Conservation (phyloP, 2,329 filamentous ascomycete species). For the Neocatenulostroma microsporum region DNA sequence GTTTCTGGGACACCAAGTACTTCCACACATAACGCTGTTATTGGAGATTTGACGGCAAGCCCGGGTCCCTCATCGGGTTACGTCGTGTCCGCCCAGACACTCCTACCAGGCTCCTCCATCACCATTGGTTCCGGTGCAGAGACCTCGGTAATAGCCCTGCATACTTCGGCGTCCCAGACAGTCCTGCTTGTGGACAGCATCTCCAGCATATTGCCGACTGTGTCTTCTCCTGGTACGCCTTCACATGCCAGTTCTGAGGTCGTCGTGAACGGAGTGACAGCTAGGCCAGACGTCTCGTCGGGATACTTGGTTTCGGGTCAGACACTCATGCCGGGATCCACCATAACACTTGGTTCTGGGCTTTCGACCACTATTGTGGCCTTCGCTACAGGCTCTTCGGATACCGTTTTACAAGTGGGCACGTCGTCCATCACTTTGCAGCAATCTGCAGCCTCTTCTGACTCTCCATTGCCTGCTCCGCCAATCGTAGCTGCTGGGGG, state of each 20-base stretch:
- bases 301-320: slow-evolving; percentile 12
- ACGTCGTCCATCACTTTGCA: not conserved
- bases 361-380: not conserved
- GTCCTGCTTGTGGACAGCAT: not conserved
- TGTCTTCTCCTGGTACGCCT: too few relatives aligned
- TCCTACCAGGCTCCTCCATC: not conserved
- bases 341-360: slow-evolving; percentile 6
- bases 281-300: too few relatives aligned
- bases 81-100: not conserved
- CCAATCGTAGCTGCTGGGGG: too few relatives aligned
- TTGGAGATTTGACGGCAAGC: too few relatives aligned
- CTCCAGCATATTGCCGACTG: not conserved
- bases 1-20: too few relatives aligned
- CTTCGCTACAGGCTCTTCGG: not conserved
- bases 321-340: slow-evolving; percentile 9
- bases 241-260: too few relatives aligned
- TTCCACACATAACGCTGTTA: too few relatives aligned
- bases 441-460: not conserved
- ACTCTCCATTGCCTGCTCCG: slow-evolving; percentile 1
- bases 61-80: not conserved
- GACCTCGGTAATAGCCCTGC: not conserved
- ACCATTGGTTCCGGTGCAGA: not conserved
- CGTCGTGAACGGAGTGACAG: too few relatives aligned
- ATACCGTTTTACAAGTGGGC: slow-evolving; percentile 1
- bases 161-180: not conserved